A percentile compares a stretch with the other conserved stretches of the same genome.
phyloP scores from a whole-genome alignment of 2,329 filamentous ascomycete species.

The Sporothrix brunneoviolacea region DNA sequence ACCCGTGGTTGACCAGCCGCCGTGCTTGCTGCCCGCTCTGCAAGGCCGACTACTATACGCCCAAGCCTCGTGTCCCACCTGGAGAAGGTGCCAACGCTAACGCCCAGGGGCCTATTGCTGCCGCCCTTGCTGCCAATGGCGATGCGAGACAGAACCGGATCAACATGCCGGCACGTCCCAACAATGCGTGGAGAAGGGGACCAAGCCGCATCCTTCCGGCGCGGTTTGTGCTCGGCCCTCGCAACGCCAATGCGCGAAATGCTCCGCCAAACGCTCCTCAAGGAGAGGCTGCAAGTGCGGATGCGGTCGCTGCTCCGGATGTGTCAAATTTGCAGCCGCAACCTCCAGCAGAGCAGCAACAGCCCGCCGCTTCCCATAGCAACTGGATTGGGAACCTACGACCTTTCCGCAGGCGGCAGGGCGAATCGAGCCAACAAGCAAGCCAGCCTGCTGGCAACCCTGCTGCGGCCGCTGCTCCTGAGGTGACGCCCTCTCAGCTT shows the following conservation, averaged over 20 bases:
- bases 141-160: constrained; percentile 32
- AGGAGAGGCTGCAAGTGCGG: not conserved
- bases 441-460: not conserved
- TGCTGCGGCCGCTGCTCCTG: constrained; percentile 23
- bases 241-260: not conserved
- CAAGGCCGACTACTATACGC: constrained; percentile 95
- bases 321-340: not conserved
- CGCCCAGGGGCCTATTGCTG: constrained; percentile 23
- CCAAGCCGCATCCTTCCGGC: constrained; percentile 17
- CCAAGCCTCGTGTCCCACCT: constrained; percentile 67
- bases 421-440: not conserved
- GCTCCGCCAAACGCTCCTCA: not conserved
- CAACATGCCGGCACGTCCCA: constrained; percentile 40
- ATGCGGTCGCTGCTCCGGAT: not conserved
- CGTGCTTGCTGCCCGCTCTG: constrained; percentile 94
- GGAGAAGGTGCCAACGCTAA: constrained; percentile 29
- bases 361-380: constrained; percentile 2
- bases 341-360: not conserved
- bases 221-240: constrained; percentile 2
- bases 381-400: constrained; percentile 6
- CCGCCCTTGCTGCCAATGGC: constrained; percentile 22
- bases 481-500: constrained; percentile 27
- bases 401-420: constrained; percentile 10
- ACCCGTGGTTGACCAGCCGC: constrained; percentile 92
- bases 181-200: constrained; percentile 34